Percentiles rank a stretch among this genome's conserved stretches.
Conservation (phyloP, 768 basidiomycete genomes). For the Xanthoconium purpureum region DNA sequence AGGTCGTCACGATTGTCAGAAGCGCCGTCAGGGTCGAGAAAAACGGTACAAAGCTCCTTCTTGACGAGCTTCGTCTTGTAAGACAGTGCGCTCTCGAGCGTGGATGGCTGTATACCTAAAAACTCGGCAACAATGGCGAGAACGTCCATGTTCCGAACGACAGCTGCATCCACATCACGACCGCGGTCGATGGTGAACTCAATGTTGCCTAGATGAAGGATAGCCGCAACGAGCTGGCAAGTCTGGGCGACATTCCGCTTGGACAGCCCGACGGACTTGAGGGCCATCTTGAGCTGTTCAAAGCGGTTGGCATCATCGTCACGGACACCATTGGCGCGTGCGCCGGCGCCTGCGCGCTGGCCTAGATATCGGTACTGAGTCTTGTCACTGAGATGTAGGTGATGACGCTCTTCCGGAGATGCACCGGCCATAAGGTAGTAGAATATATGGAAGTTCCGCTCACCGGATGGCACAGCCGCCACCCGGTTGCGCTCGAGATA, state of each 20-base stretch:
- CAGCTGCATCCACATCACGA: conserved; percentile 88
- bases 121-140: conserved; percentile 88
- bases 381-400: conserved; percentile 80
- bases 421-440: conserved; percentile 96
- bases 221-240: conserved; percentile 91
- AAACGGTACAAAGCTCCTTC: conserved; percentile 96
- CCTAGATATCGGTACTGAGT: conserved; percentile 85
- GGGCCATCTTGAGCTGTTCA: conserved; percentile 89
- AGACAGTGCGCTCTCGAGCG: conserved; percentile 76
- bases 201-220: conserved; percentile 94
- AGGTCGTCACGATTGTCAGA: conserved; percentile 93
- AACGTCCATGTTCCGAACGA: conserved; percentile 81
- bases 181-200: conserved; percentile 83
- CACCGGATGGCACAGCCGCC: conserved; percentile 82
- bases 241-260: conserved; percentile 95
- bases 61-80: conserved; percentile 92
- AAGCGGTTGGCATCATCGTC: conserved; percentile 87
- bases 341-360: conserved; percentile 49
- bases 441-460: conserved; percentile 97
- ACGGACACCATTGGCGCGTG: conserved; percentile 45
- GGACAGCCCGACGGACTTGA: conserved; percentile 90
- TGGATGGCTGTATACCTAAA: conserved; percentile 71
- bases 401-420: conserved; percentile 80
- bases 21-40: conserved; percentile 92
- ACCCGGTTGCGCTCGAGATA: conserved; percentile 91